Conservation (phyloP, 805 yeast genomes). For the Kluyveromyces aestuarii region DNA sequence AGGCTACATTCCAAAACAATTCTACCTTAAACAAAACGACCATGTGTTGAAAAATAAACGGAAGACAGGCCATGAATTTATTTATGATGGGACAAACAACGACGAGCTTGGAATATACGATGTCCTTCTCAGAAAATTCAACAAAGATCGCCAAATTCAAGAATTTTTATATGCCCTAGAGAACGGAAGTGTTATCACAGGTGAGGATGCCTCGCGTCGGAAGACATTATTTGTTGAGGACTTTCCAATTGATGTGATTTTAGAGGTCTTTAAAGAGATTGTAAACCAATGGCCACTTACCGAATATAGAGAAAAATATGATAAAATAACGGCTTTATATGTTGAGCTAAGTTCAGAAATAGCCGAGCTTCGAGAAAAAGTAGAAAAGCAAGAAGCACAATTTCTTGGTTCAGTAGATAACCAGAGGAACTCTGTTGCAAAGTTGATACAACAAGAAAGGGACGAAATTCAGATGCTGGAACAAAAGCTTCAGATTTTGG, state of each 20-base stretch:
- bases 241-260: constrained; percentile 22
- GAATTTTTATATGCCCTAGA: constrained; percentile 36
- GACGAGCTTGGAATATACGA: constrained; percentile 22
- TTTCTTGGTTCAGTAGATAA: constrained; percentile 19
- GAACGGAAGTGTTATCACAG: constrained; percentile 32
- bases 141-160: constrained; percentile 23
- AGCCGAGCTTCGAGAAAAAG: constrained; percentile 18
- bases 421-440: constrained; percentile 27
- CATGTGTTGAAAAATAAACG: constrained; percentile 14
- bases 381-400: constrained; percentile 9
- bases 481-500: constrained; percentile 18
- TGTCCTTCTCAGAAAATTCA: constrained; percentile 25
- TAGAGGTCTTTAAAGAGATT: constrained; percentile 26
- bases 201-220: constrained; percentile 17
- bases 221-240: constrained; percentile 32
- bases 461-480: constrained; percentile 38
- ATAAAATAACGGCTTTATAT: constrained; percentile 36
- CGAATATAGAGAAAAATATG: constrained; percentile 35
- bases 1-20: constrained; percentile 20
- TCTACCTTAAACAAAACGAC: constrained; percentile 18
- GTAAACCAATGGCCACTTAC: constrained; percentile 28
- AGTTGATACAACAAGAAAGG: constrained; percentile 37
- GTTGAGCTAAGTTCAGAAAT: constrained; percentile 31
- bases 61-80: constrained; percentile 14
- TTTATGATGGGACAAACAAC: constrained; percentile 14